Conservation (phyloP, 345 rosid genomes). For the Gossypium anomalum region DNA sequence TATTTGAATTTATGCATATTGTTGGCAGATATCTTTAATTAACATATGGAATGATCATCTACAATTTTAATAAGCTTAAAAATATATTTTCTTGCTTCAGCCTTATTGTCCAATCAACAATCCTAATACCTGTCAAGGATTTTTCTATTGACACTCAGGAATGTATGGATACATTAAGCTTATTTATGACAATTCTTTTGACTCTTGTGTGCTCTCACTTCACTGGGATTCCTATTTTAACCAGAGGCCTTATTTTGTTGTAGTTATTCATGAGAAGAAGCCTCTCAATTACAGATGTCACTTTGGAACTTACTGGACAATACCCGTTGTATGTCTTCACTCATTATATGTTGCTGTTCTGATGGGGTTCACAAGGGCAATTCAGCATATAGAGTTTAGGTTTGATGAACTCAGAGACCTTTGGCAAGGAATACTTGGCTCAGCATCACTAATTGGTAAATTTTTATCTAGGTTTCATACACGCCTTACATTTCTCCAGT, state of each 20-base stretch:
- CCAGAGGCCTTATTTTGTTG: constrained; percentile 22
- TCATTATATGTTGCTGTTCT: constrained; percentile 48
- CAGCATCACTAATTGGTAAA: constrained; percentile 62
- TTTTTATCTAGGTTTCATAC: constrained; percentile 12
- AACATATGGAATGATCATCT: background rate
- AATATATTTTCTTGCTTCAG: background rate
- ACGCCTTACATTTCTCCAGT: background rate
- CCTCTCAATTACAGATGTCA: constrained; percentile 64
- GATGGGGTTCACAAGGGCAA: constrained; percentile 54
- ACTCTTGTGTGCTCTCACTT: background rate
- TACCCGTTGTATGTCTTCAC: constrained; percentile 62
- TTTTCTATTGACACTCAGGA: background rate
- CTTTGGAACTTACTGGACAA: constrained; percentile 48
- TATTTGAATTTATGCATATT: background rate
- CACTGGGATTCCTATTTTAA: constrained; percentile 20
- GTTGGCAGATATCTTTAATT: background rate
- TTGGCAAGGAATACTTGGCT: constrained; percentile 75
- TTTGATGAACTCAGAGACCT: constrained; percentile 88
- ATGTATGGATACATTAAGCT: background rate
- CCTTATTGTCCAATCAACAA: background rate
- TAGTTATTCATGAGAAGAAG: constrained; percentile 59
- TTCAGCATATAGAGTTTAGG: constrained; percentile 78
- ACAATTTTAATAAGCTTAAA: background rate
- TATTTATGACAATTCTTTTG: background rate
- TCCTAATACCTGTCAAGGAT: background rate